Conservation (phyloP, 768 basidiomycete species). For the Boletus reticuloceps region DNA sequence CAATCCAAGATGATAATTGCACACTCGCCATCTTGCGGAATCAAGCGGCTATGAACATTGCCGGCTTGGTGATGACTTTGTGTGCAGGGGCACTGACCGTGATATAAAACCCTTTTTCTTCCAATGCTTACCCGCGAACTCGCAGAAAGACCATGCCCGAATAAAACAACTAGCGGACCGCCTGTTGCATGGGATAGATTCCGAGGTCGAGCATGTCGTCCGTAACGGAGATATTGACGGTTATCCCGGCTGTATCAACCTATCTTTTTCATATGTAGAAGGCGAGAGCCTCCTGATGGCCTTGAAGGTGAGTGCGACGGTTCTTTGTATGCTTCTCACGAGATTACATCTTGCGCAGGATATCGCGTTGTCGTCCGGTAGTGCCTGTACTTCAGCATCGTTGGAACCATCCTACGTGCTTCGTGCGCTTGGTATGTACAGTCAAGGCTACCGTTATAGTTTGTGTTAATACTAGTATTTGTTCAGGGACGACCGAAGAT, state of each 20-base stretch:
- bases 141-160: conserved; percentile 75
- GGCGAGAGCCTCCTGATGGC: conserved; percentile 98
- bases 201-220: conserved; percentile 84
- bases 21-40: conserved; percentile 36
- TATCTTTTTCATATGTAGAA: conserved; percentile 95
- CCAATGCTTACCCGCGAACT: conserved; percentile 5
- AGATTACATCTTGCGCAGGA: conserved; percentile 49
- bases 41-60: conserved; percentile 39
- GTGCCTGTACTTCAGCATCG: conserved; percentile 97
- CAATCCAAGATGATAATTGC: conserved; percentile 46
- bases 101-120: not conserved
- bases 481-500: conserved; percentile 87
- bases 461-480: not conserved
- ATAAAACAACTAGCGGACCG: conserved; percentile 75
- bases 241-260: conserved; percentile 94
- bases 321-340: conserved; percentile 1
- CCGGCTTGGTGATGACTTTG: conserved; percentile 63
- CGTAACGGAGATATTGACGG: conserved; percentile 91
- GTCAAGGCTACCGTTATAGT: not conserved
- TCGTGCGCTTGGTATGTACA: conserved; percentile 75
- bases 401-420: conserved; percentile 98
- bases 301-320: conserved; percentile 62
- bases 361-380: conserved; percentile 95
- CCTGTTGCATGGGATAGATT: conserved; percentile 76
- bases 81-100: conserved; percentile 95